Conservation (phyloP, 2,329 filamentous ascomycete species). For the Cytospora piceae region DNA sequence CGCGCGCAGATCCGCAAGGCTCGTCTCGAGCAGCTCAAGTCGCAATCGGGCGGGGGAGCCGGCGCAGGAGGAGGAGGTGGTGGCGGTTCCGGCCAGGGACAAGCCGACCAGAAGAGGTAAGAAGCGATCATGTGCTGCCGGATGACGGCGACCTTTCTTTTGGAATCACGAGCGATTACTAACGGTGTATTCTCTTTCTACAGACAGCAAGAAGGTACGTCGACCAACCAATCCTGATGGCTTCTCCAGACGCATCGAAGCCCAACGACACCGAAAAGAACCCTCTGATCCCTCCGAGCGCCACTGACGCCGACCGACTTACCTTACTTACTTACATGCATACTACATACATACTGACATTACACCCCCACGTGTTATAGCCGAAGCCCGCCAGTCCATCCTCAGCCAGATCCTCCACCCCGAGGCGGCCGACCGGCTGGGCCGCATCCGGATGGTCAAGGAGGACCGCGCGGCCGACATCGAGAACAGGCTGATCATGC, state of each 20-base stretch:
- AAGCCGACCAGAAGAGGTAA: conserved; percentile 70
- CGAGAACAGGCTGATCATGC: conserved; percentile 89
- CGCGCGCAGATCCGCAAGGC: conserved; percentile 78
- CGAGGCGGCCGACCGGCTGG: conserved; percentile 88
- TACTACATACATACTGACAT: too few species aligned
- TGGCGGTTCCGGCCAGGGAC: conserved; percentile 50
- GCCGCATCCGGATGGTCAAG: conserved; percentile 94
- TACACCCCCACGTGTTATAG: conserved; percentile 37
- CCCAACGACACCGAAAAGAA: conserved; percentile 5
- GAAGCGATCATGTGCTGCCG: conserved; percentile 39
- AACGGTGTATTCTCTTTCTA: background rate
- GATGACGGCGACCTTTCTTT: too few species aligned
- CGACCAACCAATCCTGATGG: background rate
- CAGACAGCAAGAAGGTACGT: conserved; percentile 52
- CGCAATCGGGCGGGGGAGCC: conserved; percentile 57
- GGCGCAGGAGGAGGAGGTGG: conserved; percentile 51
- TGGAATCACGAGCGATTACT: background rate
- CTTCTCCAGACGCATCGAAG: background rate
- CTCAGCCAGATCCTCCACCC: conserved; percentile 93
- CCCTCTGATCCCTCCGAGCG: background rate
- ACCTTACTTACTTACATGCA: background rate
- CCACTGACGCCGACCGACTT: background rate
- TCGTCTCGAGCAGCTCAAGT: conserved; percentile 89
- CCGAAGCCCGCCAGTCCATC: conserved; percentile 75
- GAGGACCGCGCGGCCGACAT: conserved; percentile 86